Base-by-base conservation (phyloP, 371 early-diverging fungal species). In the Conidiobolus incongruus region DNA sequence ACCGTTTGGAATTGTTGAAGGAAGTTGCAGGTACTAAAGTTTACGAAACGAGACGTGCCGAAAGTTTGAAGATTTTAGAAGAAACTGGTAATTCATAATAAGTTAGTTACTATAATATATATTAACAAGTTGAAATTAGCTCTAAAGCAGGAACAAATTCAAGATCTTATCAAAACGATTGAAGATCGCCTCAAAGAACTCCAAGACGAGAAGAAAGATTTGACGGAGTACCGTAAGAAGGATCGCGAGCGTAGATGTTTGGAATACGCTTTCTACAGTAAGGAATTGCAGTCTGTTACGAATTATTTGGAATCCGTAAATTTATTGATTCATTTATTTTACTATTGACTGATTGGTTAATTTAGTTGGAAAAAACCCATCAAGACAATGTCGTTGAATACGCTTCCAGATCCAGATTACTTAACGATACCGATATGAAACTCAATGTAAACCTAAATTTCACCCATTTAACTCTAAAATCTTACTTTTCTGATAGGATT, bases 1-100 rank as follows among this genome's bases (percentile, higher is more conserved):
- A 94, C 56, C 68, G 98, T 5, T 60, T 95, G 31, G 70, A 80
- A 35, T 53, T 99, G 28, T 70, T 99, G 13, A 96, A 95, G 53
- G 94, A 97, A 47, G 88, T 99, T 29, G 95, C 99, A 11, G 99
- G 99, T 40, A 98, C 96, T 4, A 65, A 77, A 16, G 86, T 95
- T 2, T 99, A 98, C 58, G 99, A 99, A 65, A 69, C 78, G 47
- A 74, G 91, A n/a, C 71, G 96, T 39, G 63, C 68, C 23, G 90
- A 88, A 53, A 81, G 85, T 65, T 54, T 78, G 42, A 86, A 84
- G 54, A 77, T 90, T 35, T 75, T 99, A 60, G 79, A 86, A 30
- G 96, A 97, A 45, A 87, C 94, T 26, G 78, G 81, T 74, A 64
- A 45, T n/a, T n/a, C n/a, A n/a, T n/a, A n/a, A n/a, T n/a, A n/a